A percentile compares a stretch with the other conserved stretches of the same genome.
Evolutionary conservation across 2,329 filamentous ascomycete genomes (phyloP).

Genomic region (Diaporthe sp.): DNA sequence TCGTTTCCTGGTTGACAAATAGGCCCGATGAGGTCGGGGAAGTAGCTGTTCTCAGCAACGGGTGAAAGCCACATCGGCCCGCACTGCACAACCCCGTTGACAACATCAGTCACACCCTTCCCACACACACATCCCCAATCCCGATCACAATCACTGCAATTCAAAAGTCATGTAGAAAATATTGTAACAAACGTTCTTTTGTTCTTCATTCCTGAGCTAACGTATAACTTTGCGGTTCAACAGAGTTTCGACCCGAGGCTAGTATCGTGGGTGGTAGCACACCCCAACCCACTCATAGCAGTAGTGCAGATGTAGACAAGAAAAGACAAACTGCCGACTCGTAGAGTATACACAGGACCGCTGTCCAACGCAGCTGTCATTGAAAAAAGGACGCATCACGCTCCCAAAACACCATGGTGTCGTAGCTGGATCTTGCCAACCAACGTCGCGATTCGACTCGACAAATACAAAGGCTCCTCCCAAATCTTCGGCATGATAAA

Average conservation of each 20-base stretch:
- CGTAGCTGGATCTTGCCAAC: not conserved
- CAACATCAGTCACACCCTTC: too few relatives aligned
- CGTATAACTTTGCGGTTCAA: slow-evolving; percentile 14
- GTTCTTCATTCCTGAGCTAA: slow-evolving; percentile 18
- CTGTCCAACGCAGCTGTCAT: slow-evolving; percentile 20
- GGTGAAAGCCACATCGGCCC: not conserved
- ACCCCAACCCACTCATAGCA: not conserved
- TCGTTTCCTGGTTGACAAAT: not conserved
- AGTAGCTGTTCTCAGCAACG: not conserved
- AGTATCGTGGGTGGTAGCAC: not conserved
- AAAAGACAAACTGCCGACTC: not conserved
- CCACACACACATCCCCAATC: too few relatives aligned
- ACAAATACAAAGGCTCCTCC: slow-evolving; percentile 21
- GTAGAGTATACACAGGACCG: not conserved
- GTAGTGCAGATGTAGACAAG: not conserved
- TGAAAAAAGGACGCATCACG: not conserved
- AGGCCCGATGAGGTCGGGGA: slow-evolving; percentile 5
- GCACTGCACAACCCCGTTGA: too few relatives aligned
- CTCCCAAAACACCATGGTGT: slow-evolving; percentile 27
- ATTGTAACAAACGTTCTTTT: not conserved
- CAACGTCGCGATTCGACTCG: not conserved
- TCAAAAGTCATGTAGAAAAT: not conserved
- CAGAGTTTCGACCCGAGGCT: not conserved
- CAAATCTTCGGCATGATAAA: not conserved
- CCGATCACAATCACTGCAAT: too few relatives aligned